phyloP scores from a whole-genome alignment of 768 basidiomycete species.

The Filobasidium floriforme region DNA sequence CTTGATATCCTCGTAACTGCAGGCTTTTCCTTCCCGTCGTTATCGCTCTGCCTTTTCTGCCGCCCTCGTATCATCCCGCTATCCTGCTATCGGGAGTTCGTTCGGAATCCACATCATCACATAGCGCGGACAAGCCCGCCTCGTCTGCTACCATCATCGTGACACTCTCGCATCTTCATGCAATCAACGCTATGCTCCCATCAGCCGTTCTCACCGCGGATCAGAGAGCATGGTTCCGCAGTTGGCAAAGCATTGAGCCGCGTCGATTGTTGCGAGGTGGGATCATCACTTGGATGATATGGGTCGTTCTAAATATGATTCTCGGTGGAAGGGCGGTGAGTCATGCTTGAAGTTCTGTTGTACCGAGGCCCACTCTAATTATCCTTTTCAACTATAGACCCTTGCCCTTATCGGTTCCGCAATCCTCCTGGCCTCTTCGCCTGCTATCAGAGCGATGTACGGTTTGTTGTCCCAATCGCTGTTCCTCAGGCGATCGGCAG shows the following conservation, averaged over 20 bases:
- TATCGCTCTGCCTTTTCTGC: constrained; percentile 45
- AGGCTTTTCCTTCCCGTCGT: constrained; percentile 58
- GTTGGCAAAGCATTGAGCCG: constrained; percentile 14
- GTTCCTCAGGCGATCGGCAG: constrained; percentile 56
- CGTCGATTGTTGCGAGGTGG: constrained; percentile 17
- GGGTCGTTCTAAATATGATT: constrained; percentile 26
- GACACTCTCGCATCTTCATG: constrained; percentile 59
- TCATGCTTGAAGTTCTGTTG: not conserved
- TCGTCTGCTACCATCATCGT: constrained; percentile 38
- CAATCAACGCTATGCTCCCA: constrained; percentile 51
- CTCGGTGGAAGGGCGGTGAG: constrained; percentile 22
- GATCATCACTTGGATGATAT: constrained; percentile 33
- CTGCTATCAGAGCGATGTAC: constrained; percentile 32
- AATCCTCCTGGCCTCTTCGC: constrained; percentile 36
- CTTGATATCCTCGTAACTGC: not conserved
- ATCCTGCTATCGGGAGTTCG: not conserved
- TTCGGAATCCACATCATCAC: constrained; percentile 50
- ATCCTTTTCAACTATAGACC: not conserved
- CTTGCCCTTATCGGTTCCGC: constrained; percentile 28
- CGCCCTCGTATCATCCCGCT: constrained; percentile 9
- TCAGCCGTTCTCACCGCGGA: constrained; percentile 23
- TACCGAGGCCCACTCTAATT: not conserved
- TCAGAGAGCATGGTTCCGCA: constrained; percentile 6
- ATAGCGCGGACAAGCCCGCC: constrained; percentile 40
- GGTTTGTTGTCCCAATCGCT: constrained; percentile 46